Conservation (phyloP, 129 eudicot genomes). For the Flaveria ramosissima region DNA sequence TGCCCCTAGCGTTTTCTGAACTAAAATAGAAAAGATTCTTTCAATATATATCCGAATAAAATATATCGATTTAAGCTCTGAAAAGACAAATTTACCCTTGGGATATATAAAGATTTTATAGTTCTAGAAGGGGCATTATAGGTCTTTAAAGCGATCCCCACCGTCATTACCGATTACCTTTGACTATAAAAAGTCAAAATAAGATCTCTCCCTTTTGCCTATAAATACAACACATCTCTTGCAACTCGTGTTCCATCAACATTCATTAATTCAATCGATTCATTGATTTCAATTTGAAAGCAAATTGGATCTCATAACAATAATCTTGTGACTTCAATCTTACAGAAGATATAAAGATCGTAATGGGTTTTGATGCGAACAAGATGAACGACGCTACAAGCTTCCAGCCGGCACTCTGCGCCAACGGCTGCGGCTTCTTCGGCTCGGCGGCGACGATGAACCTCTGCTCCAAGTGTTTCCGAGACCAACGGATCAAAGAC, state of each 20-base stretch:
- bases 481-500: conserved; percentile 40
- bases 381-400: conserved; percentile 58
- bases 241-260: not conserved
- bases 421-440: conserved; percentile 85
- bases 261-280: not conserved
- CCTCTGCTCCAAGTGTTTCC: conserved; percentile 73
- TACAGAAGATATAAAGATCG: not conserved
- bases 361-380: conserved; percentile 63
- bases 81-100: conserved; percentile 22
- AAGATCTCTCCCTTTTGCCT: not conserved
- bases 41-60: not conserved
- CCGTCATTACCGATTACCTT: conserved; percentile 31
- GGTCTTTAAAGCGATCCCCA: not conserved
- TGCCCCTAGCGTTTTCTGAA: not conserved
- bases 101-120: not conserved
- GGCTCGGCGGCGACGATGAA: conserved; percentile 69
- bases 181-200: conserved; percentile 9
- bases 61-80: not conserved
- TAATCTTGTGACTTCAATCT: not conserved
- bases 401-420: conserved; percentile 52
- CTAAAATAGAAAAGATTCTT: not conserved
- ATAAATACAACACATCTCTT: not conserved
- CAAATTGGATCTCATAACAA: not conserved
- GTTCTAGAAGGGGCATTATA: conserved; percentile 19
- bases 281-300: not conserved